Conservation (phyloP, 2,329 filamentous ascomycete genomes). For the Fusarium temperatum region DNA sequence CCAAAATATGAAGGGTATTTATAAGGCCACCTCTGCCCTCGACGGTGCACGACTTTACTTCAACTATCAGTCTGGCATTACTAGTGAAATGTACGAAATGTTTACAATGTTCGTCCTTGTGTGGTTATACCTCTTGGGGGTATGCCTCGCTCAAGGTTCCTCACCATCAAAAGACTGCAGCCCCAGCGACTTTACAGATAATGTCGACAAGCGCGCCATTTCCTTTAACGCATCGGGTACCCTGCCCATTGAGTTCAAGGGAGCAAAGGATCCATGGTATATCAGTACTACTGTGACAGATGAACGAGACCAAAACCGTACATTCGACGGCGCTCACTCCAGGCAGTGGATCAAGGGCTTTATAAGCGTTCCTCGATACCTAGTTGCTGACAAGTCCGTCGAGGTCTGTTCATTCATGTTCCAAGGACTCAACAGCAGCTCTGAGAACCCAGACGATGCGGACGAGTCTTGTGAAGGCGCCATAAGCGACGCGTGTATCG, state of each 20-base stretch:
- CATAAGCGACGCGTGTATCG: background rate
- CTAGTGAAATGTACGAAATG: fast-evolving
- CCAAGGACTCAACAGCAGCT: background rate
- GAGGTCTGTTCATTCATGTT: background rate
- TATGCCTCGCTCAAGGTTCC: background rate
- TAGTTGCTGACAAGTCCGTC: too few relatives aligned
- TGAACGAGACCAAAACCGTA: background rate
- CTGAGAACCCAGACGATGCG: background rate
- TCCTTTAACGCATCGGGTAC: background rate
- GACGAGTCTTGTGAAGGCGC: background rate
- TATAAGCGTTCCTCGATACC: background rate
- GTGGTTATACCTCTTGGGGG: background rate
- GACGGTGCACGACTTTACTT: too few relatives aligned
- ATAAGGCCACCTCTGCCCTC: background rate
- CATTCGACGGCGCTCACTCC: too few relatives aligned
- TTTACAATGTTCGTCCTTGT: fast-evolving
- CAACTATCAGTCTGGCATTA: background rate
- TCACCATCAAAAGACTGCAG: background rate
- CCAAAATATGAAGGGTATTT: background rate
- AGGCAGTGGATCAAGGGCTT: background rate
- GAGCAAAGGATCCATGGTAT: background rate
- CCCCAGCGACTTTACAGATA: fast-evolving
- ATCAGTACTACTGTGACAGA: background rate
- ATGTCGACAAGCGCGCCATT: fast-evolving
- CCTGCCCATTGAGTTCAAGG: background rate